phyloP scores from a whole-genome alignment of 2,329 filamentous ascomycete species.

The Emergomyces orientalis region DNA sequence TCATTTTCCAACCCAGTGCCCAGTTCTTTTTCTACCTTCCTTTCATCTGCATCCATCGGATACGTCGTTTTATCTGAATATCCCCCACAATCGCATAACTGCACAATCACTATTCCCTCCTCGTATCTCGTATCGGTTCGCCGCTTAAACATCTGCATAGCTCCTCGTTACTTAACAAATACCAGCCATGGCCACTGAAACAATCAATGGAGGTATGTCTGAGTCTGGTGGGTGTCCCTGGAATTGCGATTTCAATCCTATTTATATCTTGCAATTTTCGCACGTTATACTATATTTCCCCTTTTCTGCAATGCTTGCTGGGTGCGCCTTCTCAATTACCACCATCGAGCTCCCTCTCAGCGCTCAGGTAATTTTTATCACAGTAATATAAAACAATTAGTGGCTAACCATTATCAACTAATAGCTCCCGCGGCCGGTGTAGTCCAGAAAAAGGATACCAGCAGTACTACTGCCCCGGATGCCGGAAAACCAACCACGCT shows the following conservation, averaged over 20 bases:
- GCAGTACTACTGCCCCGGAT: not conserved
- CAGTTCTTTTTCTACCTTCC: not conserved
- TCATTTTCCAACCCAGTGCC: not conserved
- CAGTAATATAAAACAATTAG: not conserved
- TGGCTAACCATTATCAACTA: not conserved
- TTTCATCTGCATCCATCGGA: not conserved
- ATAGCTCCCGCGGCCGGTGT: not conserved
- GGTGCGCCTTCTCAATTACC: not conserved
- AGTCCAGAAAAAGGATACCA: not conserved
- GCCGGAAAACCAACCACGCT: not conserved
- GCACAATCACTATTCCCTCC: not conserved
- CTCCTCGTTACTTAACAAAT: not conserved
- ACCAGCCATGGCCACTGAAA: conserved; percentile 2
- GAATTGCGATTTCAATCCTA: not conserved
- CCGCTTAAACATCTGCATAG: not conserved
- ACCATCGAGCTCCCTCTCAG: not conserved
- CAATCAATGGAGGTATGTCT: conserved; percentile 1
- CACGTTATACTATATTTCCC: too few species aligned
- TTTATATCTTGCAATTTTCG: not conserved
- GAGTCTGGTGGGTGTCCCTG: not conserved
- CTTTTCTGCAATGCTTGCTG: not conserved
- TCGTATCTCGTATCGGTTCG: not conserved
- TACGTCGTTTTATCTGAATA: not conserved
- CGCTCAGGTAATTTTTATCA: not conserved
- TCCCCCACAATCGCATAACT: not conserved